phyloP scores from a whole-genome alignment of 108 stramenopile species.

The Fistulifera solaris region DNA sequence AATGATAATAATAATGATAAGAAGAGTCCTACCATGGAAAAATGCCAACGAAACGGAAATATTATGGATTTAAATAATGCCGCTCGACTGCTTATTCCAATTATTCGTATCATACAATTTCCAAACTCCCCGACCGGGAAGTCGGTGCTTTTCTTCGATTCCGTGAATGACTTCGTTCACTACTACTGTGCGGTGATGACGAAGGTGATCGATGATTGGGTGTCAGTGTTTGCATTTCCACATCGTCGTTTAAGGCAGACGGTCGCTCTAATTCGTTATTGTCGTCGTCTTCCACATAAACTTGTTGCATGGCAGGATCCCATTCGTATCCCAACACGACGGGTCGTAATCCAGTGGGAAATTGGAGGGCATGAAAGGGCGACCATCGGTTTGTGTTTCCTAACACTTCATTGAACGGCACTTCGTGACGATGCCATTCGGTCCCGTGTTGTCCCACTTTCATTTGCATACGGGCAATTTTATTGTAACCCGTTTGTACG shows the following conservation, averaged over 20 bases:
- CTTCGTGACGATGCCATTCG: slow-evolving; percentile 42
- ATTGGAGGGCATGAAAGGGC: slow-evolving; percentile 60
- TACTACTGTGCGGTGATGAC: slow-evolving; percentile 3
- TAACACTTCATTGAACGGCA: slow-evolving; percentile 91
- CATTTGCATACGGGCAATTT: slow-evolving; percentile 91
- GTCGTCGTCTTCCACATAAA: slow-evolving; percentile 22
- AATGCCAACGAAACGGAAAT: too few species aligned
- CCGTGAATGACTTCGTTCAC: too few species aligned
- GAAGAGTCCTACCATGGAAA: too few species aligned
- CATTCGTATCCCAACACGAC: slow-evolving; percentile 75
- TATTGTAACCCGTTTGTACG: slow-evolving; percentile 75
- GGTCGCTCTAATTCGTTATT: not conserved
- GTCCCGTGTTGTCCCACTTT: slow-evolving; percentile 65
- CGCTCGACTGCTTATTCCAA: too few species aligned
- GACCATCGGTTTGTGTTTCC: slow-evolving; percentile 75
- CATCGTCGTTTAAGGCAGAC: not conserved
- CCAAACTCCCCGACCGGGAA: too few species aligned
- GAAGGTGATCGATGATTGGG: slow-evolving; percentile 1
- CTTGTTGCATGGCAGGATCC: slow-evolving; percentile 35
- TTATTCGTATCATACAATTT: too few species aligned
- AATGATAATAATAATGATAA: too few species aligned
- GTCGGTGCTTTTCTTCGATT: too few species aligned
- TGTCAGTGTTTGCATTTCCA: not conserved
- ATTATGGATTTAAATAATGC: too few species aligned
- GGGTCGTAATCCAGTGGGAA: slow-evolving; percentile 62